These are phyloP conservation scores for Aspergillus mulundensis DNA, from an alignment of 495 filamentous ascomycete genomes.

Conservation along the genomic window DNA sequence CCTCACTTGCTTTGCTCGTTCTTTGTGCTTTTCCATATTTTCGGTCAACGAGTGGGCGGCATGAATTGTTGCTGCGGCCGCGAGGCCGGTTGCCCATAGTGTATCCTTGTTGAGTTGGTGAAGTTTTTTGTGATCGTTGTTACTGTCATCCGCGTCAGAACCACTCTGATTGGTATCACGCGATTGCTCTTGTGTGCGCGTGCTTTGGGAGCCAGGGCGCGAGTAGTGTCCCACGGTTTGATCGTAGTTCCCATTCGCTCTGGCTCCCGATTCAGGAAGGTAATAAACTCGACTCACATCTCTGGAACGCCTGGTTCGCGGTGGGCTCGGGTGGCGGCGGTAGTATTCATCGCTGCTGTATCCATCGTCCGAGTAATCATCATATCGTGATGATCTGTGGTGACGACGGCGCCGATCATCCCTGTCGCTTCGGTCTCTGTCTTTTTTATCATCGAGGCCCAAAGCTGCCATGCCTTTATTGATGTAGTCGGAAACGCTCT, in stretches of 20 bases:
- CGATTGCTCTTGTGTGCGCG: background rate
- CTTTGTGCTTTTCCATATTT: constrained; percentile 69
- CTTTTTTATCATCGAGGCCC: constrained; percentile 41
- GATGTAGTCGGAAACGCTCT: constrained; percentile 55
- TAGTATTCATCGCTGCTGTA: constrained; percentile 46
- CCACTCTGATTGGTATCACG: constrained; percentile 32
- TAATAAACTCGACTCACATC: constrained; percentile 46
- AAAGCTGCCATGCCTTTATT: constrained; percentile 51
- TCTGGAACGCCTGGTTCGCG: constrained; percentile 45
- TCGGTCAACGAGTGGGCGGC: constrained; percentile 76
- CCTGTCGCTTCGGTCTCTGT: constrained; percentile 30
- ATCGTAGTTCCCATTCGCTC: constrained; percentile 14
- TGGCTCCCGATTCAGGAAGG: constrained; percentile 12
- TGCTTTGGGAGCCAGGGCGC: constrained; percentile 15
- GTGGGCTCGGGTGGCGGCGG: constrained; percentile 32
- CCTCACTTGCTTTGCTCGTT: constrained; percentile 62
- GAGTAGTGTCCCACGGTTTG: constrained; percentile 19
- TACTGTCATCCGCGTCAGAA: constrained; percentile 66
- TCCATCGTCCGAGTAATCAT: constrained; percentile 31
- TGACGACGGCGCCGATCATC: constrained; percentile 29
- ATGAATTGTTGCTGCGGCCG: constrained; percentile 85
- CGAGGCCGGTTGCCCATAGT: constrained; percentile 76
- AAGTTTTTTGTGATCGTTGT: constrained; percentile 67
- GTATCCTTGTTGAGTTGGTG: constrained; percentile 84
- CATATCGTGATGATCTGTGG: constrained; percentile 42